These are phyloP conservation scores for Sclerotinia subarctica DNA, from an alignment of 2,329 filamentous ascomycete species.

Conservation along the genomic window DNA sequence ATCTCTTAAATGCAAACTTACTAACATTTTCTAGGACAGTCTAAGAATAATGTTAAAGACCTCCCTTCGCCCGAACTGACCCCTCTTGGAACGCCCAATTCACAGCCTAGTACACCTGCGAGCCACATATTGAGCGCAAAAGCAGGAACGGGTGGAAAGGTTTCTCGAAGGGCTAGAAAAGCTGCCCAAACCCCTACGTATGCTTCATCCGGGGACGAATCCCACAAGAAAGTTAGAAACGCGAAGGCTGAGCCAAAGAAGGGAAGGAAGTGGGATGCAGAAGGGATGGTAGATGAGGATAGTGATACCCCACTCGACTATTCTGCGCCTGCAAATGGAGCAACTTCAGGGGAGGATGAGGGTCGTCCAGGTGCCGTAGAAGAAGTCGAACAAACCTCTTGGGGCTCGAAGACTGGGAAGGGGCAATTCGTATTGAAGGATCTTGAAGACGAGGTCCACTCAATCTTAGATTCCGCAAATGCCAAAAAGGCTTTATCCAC, in stretches of 20 bases:
- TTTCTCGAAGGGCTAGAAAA: constrained; percentile 76
- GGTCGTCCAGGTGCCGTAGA: constrained; percentile 62
- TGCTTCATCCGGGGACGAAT: constrained; percentile 81
- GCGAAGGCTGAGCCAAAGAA: constrained; percentile 65
- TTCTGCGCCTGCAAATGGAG: constrained; percentile 59
- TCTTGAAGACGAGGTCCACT: constrained; percentile 87
- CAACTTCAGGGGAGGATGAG: constrained; percentile 53
- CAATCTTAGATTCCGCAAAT: constrained; percentile 79
- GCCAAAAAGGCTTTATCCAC: constrained; percentile 52
- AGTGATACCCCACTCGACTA: constrained; percentile 82
- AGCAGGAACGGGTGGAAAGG: constrained; percentile 68
- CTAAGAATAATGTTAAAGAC: constrained; percentile 35
- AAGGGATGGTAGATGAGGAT: constrained; percentile 79
- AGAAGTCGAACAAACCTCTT: constrained; percentile 72
- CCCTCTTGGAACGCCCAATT: constrained; percentile 69
- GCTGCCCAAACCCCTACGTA: constrained; percentile 59
- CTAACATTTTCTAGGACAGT: constrained; percentile 26
- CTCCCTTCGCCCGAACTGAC: constrained; percentile 54
- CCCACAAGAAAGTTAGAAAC: constrained; percentile 56
- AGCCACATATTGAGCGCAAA: constrained; percentile 70
- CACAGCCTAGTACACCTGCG: constrained; percentile 73
- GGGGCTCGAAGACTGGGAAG: constrained; percentile 80
- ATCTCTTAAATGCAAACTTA: not conserved
- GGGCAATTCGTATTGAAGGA: constrained; percentile 94
- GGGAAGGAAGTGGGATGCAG: constrained; percentile 87